Conservation (phyloP, 2,329 filamentous ascomycete genomes). For the Akanthomyces lecanii region DNA sequence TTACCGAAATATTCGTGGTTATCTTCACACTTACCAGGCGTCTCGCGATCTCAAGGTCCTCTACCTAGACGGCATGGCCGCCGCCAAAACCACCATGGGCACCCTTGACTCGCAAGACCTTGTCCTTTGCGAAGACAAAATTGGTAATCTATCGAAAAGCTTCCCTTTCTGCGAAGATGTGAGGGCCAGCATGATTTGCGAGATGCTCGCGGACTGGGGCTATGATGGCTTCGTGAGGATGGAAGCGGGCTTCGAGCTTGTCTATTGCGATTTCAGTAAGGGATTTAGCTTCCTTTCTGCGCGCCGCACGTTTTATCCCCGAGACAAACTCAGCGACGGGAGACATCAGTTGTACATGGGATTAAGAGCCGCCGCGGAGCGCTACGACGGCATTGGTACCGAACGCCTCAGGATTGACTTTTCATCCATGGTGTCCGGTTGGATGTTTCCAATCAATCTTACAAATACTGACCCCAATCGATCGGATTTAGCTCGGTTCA, state of each 20-base stretch:
- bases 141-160: too few relatives aligned
- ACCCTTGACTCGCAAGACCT: not conserved
- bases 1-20: too few relatives aligned
- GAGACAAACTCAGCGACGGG: too few relatives aligned
- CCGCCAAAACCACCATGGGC: not conserved
- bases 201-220: not conserved
- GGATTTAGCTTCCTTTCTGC: too few relatives aligned
- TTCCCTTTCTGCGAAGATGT: too few relatives aligned
- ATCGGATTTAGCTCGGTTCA: too few relatives aligned
- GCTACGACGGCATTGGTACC: not conserved
- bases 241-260: not conserved
- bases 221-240: not conserved
- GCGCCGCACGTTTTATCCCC: too few relatives aligned
- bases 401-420: not conserved
- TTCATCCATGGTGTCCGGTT: not conserved
- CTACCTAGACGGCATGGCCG: not conserved
- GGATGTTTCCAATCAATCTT: not conserved
- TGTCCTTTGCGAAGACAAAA: too few relatives aligned
- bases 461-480: too few relatives aligned
- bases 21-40: not conserved
- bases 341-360: too few relatives aligned
- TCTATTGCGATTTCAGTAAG: not conserved
- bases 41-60: not conserved
- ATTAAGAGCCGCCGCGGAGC: not conserved
- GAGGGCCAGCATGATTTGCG: not conserved